Evolutionary conservation across 441 rosid species (phyloP), one percentile per base, ranked within the genome.

Genomic region (Arabidopsis lyrata): DNA sequence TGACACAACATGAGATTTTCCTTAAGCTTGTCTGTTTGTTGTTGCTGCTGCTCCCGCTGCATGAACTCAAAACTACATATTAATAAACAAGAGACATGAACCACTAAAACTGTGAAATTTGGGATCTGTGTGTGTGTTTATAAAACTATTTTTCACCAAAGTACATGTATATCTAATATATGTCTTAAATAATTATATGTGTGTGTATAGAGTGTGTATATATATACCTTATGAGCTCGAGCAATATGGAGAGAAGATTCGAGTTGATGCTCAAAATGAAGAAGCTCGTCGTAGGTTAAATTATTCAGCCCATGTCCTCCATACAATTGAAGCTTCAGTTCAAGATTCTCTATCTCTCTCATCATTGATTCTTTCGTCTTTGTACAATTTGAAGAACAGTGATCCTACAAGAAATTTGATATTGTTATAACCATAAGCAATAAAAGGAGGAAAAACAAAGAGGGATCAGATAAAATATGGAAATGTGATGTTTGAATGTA

Each of bases 21-120:
- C 68, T 62, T 61, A 29, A 14, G 13, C 15, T 71, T 62, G 47
- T 54, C n/a, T 22, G 3, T 55, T 42, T 29, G 58, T 34, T 55
- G 77, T 15, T 64, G 70, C 70, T 45, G 71, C 63, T 34, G 63
- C 64, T 64, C 65, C 70, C 24, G 71, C 63, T 34, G 63, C 64
- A 55, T 15, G 65, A 73, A 29, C 65, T 64, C 71, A 64, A 56
- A 56, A 24, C 77, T 73, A 56, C 41, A 36, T n/a, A 20, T 42
- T 32, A n/a, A 15, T 42, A 41, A 72, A 55, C 64, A 72, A 44
- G 31, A 61, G 16, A 59, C 31, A 18, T 13, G 0, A 36, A 66
- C 6, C 15, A 41, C 5, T n/a, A n/a, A 44, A 14, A 44, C 18
- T 44, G 48, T 44, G 6, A 44, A n/a, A n/a, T n/a, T 44, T 44